Conservation (phyloP, 257 asterid genomes). For the Avicennia marina region DNA sequence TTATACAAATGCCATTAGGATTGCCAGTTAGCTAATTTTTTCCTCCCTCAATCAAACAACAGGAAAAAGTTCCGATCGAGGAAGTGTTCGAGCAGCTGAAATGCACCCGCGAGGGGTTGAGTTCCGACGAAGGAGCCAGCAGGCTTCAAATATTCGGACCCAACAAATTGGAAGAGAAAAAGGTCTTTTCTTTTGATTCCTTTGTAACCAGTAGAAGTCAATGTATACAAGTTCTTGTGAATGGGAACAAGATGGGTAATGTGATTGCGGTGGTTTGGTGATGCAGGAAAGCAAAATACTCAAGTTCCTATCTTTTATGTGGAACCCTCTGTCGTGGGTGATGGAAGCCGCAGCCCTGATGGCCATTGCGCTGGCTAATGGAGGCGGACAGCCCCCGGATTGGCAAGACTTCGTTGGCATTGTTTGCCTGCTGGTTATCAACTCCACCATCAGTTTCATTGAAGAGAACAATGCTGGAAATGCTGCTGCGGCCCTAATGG, state of each 20-base stretch:
- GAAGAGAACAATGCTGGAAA: conserved; percentile 48
- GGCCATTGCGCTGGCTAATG: conserved; percentile 89
- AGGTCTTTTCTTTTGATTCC: no score
- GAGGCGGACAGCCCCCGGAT: conserved; percentile 74
- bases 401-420: conserved; percentile 95
- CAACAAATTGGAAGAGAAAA: conserved; percentile 88
- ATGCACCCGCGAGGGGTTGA: conserved; percentile 67
- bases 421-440: conserved; percentile 31
- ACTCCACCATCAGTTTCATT: conserved; percentile 42
- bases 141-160: conserved; percentile 76
- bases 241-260: no score
- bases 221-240: no score
- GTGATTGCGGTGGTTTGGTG: neutral
- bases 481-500: conserved; percentile 42
- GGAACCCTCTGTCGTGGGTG: conserved; percentile 99
- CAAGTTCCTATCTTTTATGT: conserved; percentile 87
- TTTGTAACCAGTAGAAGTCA: neutral
- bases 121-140: conserved; percentile 60
- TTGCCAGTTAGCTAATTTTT: neutral
- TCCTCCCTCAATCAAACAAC: neutral
- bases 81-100: conserved; percentile 79
- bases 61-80: conserved; percentile 82
- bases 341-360: conserved; percentile 95
- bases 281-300: conserved; percentile 72
- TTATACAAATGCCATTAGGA: neutral